Percentiles rank a stretch among this genome's conserved stretches.
Conservation (phyloP, 495 filamentous ascomycete species). For the Copromyces sp. region DNA sequence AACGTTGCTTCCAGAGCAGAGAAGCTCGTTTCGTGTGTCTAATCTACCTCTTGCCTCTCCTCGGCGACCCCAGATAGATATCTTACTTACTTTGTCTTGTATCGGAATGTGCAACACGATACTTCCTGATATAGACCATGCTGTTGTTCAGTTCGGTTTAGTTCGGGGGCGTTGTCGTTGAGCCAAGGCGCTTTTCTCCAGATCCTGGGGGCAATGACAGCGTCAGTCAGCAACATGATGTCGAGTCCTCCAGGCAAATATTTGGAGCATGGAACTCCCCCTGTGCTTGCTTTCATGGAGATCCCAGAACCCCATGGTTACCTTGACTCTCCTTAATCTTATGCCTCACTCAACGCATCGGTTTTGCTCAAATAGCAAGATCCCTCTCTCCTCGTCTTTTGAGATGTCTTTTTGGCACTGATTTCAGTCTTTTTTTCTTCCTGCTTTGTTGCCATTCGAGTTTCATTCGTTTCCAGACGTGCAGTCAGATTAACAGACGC, state of each 20-base stretch:
- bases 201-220: background rate
- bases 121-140: background rate
- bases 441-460: background rate
- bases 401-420: background rate
- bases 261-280: background rate
- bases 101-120: background rate
- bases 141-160: background rate
- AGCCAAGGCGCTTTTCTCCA: background rate
- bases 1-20: background rate
- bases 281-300: background rate
- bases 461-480: constrained; percentile 6
- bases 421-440: constrained; percentile 1
- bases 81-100: background rate
- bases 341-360: background rate
- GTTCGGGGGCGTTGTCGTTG: background rate
- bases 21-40: background rate
- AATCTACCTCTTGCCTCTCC: background rate
- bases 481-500: background rate
- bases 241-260: background rate
- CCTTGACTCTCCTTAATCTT: constrained; percentile 18
- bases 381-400: background rate
- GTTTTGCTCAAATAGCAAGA: constrained; percentile 9
- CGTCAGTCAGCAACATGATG: too few species aligned
- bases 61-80: background rate
- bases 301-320: constrained; percentile 6